Percentiles rank a stretch among this genome's conserved stretches.
Conservation (phyloP, 176 grass and related monocot species). For the Oryza nivara region DNA sequence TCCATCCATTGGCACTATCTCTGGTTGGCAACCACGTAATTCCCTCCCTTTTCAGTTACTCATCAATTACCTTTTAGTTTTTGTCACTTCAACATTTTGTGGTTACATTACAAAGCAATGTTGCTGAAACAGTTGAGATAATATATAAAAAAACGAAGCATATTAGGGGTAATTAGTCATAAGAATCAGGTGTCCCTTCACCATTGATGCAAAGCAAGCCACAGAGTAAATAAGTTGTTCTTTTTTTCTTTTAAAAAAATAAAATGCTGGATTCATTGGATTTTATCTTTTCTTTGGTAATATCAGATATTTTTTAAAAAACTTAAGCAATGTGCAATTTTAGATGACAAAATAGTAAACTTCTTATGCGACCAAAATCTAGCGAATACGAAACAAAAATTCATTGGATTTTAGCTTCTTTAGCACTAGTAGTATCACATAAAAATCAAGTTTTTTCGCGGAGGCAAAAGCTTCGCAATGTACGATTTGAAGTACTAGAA, state of each 20-base stretch:
- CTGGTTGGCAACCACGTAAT: neutral
- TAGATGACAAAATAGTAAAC: no score
- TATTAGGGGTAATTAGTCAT: neutral
- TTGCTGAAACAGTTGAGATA: neutral
- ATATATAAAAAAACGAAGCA: neutral
- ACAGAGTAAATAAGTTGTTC: neutral
- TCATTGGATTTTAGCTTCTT: no score
- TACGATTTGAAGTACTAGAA: no score
- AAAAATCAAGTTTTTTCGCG: no score
- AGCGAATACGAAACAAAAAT: neutral
- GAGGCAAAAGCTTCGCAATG: no score
- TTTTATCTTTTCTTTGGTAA: neutral
- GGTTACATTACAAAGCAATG: neutral
- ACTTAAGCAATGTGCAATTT: neutral
- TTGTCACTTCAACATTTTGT: neutral
- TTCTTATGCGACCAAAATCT: neutral
- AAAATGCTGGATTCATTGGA: no score
- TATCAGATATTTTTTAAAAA: no score
- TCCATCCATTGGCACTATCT: conserved; percentile 29
- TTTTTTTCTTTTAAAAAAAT: no score
- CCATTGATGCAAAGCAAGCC: neutral
- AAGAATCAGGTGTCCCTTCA: neutral
- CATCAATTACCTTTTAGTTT: neutral
- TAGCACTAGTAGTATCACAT: no score
- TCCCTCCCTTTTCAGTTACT: neutral